Evolutionary conservation across 2,329 filamentous ascomycete species (phyloP), one percentile per base, ranked within the genome.

Genomic region (Microcera coccophila): DNA sequence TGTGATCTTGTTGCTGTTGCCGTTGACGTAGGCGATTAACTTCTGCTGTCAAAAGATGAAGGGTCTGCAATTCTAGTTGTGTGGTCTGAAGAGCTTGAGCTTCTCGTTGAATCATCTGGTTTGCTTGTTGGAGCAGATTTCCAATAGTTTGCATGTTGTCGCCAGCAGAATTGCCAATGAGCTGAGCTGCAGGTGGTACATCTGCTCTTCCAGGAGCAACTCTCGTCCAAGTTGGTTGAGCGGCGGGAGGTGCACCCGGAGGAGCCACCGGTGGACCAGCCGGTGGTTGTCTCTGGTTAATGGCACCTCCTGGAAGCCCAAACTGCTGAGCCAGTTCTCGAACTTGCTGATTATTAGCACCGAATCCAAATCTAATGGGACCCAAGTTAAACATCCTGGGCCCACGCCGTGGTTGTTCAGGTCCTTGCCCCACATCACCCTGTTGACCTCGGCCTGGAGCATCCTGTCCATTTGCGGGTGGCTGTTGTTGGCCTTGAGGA

Each of bases 281-380:
- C n/a, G n/a, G n/a, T n/a, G n/a, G n/a, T n/a, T n/a, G n/a, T n/a
- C n/a, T n/a, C n/a, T n/a, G n/a, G 21, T 59, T 55, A 15, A 52
- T 46, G 31, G 45, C 54, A 11, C 50, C 57, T 29, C 59, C 62
- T 4, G 67, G 69, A 16, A 72, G 56, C 19, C 78, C 79, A 53
- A 87, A 72, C 47, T 79, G 79, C 46, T 83, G 79, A 4, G 79
- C 82, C 52, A 88, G 69, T 50, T 87, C 82, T 42, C 81, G 76
- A 24, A 87, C 74, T 44, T 87, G 79, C 16, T 75, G 69, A 64
- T 65, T 83, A 62, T 65, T 85, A 71, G 87, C 82, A n/a, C 84
- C 87, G 54, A 91, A 87, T 0, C 84, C 87, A 17, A 93, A 69
- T 20, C 86, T 74, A 22, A 93, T 69, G 2, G 87, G 87, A 1